Evolutionary conservation across 148 eudicot genomes (phyloP).

Genomic region (Fagopyrum esculentum): DNA sequence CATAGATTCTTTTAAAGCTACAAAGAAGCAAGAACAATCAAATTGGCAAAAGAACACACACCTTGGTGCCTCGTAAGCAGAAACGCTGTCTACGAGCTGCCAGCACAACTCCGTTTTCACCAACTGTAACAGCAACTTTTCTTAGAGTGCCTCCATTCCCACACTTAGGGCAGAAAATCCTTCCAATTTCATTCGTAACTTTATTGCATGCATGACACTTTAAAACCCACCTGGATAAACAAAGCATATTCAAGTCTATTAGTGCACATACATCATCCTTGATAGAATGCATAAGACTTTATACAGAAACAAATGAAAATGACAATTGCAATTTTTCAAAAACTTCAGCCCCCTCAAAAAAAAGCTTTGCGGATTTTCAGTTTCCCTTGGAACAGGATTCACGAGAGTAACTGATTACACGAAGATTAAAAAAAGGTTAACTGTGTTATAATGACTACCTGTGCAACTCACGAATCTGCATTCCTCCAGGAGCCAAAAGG

Average conservation of each 20-base stretch:
- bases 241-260: not conserved
- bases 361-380: not conserved
- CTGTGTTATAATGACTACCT: constrained; percentile 31
- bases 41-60: constrained; percentile 18
- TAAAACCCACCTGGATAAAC: constrained; percentile 66
- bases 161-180: constrained; percentile 85
- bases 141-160: constrained; percentile 94
- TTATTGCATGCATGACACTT: constrained; percentile 92
- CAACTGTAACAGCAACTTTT: constrained; percentile 89
- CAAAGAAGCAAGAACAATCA: not conserved
- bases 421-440: no score
- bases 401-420: no score
- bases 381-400: no score
- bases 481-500: constrained; percentile 85
- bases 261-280: not conserved
- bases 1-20: no score
- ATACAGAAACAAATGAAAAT: not conserved
- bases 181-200: constrained; percentile 73
- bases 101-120: constrained; percentile 74
- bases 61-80: constrained; percentile 86
- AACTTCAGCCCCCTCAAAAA: not conserved
- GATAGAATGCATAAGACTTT: not conserved
- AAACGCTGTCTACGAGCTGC: constrained; percentile 70
- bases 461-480: constrained; percentile 93
- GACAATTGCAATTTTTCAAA: no score